These are phyloP conservation scores for Emiliania huxleyi DNA, from an alignment of 78 protist species.

Conservation along the genomic window DNA sequence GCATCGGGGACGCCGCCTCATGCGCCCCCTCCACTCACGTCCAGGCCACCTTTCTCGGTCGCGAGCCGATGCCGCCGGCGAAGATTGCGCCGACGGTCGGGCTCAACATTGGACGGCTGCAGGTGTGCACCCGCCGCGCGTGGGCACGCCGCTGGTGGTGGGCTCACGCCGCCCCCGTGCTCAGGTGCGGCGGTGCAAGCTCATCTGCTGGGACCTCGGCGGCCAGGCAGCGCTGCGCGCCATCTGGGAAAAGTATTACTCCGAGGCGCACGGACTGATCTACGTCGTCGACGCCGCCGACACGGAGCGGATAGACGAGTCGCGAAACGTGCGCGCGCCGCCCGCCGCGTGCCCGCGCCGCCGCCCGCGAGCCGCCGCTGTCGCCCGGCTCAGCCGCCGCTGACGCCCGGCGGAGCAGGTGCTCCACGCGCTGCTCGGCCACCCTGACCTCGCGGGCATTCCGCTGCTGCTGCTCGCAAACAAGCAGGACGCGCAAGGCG, in stretches of 20 bases:
- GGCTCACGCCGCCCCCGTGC: too few relatives aligned
- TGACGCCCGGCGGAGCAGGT: too few relatives aligned
- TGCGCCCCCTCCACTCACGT: too few relatives aligned
- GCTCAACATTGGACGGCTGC: conserved; percentile 17
- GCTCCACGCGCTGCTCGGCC: neutral
- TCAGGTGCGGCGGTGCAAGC: neutral
- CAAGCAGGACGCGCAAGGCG: neutral
- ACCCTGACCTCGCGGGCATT: conserved; percentile 13
- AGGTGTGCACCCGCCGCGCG: too few relatives aligned
- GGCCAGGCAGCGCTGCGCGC: conserved; percentile 22
- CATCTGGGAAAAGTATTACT: conserved; percentile 40
- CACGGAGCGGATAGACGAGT: neutral
- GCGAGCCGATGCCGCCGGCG: conserved; percentile 11
- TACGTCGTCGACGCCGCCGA: conserved; percentile 44
- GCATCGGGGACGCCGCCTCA: too few relatives aligned
- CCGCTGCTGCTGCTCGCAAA: conserved; percentile 36
- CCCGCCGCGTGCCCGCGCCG: too few relatives aligned
- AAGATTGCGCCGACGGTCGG: conserved; percentile 55
- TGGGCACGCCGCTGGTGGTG: too few relatives aligned
- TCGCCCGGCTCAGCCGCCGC: too few relatives aligned
- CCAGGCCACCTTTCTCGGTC: neutral
- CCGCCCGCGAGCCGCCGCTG: too few relatives aligned
- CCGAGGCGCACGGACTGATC: conserved; percentile 37
- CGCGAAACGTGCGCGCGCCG: too few relatives aligned
- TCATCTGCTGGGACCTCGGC: conserved; percentile 55